These are phyloP conservation scores for Bipolaris victoriae DNA, from an alignment of 2,329 filamentous ascomycete species.

Conservation along the genomic window DNA sequence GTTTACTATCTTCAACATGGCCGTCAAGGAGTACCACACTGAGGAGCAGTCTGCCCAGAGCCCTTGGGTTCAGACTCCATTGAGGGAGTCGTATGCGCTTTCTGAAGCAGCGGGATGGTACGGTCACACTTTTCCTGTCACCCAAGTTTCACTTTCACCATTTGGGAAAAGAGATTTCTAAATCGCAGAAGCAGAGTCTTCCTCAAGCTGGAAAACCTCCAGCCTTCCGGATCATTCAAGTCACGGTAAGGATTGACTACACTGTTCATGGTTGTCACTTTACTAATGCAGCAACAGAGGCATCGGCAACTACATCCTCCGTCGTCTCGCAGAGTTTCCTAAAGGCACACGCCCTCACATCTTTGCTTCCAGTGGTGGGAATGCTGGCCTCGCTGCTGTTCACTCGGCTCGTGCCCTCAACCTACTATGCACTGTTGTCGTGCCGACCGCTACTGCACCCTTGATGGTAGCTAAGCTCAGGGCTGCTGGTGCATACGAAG, in stretches of 20 bases:
- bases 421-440: slow-evolving; percentile 74
- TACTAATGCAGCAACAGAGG: slow-evolving; percentile 51
- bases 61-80: slow-evolving; percentile 74
- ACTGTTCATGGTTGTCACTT: background rate
- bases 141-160: background rate
- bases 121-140: slow-evolving; percentile 43
- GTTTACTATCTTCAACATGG: slow-evolving; percentile 28
- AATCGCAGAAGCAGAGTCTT: slow-evolving; percentile 70
- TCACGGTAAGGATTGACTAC: slow-evolving; percentile 54
- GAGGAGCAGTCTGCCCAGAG: slow-evolving; percentile 33
- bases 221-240: slow-evolving; percentile 87
- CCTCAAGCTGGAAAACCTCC: slow-evolving; percentile 84
- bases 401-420: slow-evolving; percentile 70
- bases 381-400: slow-evolving; percentile 83
- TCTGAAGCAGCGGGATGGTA: slow-evolving; percentile 76
- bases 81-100: slow-evolving; percentile 69
- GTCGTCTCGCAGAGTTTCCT: slow-evolving; percentile 51
- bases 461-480: slow-evolving; percentile 75
- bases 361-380: slow-evolving; percentile 81
- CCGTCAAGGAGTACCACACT: slow-evolving; percentile 29
- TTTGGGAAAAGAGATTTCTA: slow-evolving; percentile 41
- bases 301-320: slow-evolving; percentile 73
- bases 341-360: slow-evolving; percentile 62
- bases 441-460: slow-evolving; percentile 69
- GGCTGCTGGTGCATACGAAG: slow-evolving; percentile 68